Evolutionary conservation across 768 basidiomycete species (phyloP).

Genomic region (Russula earlei): DNA sequence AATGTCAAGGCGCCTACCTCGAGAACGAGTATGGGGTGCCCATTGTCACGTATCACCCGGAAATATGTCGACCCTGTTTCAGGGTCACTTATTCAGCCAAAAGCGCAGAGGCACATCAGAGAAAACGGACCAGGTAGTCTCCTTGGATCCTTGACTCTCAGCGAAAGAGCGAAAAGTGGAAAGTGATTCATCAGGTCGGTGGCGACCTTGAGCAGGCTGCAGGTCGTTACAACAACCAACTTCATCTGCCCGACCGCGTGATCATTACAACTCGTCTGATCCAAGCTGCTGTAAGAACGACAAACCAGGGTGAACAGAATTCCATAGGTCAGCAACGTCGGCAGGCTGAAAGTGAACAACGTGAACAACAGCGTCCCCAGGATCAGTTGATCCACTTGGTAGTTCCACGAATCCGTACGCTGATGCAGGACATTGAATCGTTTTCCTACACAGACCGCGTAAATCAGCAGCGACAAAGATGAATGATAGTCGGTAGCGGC

Average conservation of each 20-base stretch:
- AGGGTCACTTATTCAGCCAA: background rate
- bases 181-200: conserved; percentile 86
- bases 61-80: conserved; percentile 11
- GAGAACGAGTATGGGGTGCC: conserved; percentile 4
- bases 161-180: conserved; percentile 80
- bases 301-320: conserved; percentile 66
- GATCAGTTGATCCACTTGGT: conserved; percentile 89
- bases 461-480: background rate
- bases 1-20: conserved; percentile 3
- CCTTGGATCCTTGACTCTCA: conserved; percentile 74
- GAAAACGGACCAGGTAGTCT: conserved; percentile 60
- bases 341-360: conserved; percentile 67
- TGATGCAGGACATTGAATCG: conserved; percentile 79
- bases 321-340: conserved; percentile 84
- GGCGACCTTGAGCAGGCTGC: conserved; percentile 53
- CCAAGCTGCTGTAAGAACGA: background rate
- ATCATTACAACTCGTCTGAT: background rate
- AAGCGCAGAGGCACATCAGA: background rate
- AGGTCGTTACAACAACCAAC: conserved; percentile 43
- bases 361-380: conserved; percentile 89
- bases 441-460: conserved; percentile 47
- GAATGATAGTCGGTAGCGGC: conserved; percentile 16
- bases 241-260: conserved; percentile 34
- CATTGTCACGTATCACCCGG: background rate
- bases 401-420: conserved; percentile 84